Percentiles rank a stretch among this genome's conserved stretches.
Conservation (phyloP, 257 asterid species). For the Perilla frutescens region DNA sequence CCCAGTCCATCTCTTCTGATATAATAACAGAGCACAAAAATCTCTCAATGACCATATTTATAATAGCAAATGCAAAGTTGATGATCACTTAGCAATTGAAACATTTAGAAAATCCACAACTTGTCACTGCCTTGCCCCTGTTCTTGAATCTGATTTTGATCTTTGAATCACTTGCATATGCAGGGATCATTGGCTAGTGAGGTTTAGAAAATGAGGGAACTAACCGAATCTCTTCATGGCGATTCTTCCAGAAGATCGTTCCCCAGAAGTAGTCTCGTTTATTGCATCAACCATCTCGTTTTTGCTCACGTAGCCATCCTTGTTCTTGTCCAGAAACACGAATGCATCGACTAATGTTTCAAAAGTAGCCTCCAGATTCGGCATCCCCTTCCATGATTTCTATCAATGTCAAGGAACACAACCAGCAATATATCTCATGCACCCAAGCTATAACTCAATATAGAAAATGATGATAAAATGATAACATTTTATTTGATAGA, state of each 20-base stretch:
- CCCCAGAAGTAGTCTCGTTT: constrained; percentile 73
- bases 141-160: not conserved
- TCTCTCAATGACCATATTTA: too few relatives aligned
- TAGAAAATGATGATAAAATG: too few relatives aligned
- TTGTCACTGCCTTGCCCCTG: too few relatives aligned
- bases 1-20: constrained; percentile 99
- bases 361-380: constrained; percentile 75
- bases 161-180: too few relatives aligned
- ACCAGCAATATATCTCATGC: not conserved
- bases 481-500: too few relatives aligned
- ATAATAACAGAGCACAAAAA: constrained; percentile 9
- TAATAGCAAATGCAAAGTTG: too few relatives aligned
- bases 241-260: constrained; percentile 83
- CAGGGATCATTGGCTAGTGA: too few relatives aligned
- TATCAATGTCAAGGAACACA: constrained; percentile 53
- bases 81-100: too few relatives aligned
- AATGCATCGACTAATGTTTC: constrained; percentile 85
- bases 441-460: too few relatives aligned
- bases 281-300: constrained; percentile 81
- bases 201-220: too few relatives aligned
- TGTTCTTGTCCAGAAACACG: constrained; percentile 91
- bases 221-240: constrained; percentile 94
- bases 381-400: constrained; percentile 71
- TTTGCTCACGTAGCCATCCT: constrained; percentile 84
- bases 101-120: too few relatives aligned